Evolutionary conservation across 441 rosid genomes (phyloP).

Genomic region (Sinapis alba): DNA sequence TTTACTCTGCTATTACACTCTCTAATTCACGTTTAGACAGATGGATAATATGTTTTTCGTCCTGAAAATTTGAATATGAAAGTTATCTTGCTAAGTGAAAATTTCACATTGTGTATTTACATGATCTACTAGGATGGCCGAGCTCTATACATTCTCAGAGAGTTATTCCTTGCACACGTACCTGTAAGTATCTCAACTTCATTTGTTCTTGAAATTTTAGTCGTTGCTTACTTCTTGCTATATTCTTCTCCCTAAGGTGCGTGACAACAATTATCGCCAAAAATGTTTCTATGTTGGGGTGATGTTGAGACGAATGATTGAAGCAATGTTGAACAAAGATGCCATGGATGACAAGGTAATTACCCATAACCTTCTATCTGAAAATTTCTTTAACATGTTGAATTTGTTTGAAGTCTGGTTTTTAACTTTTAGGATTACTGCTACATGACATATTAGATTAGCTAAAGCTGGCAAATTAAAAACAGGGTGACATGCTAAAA

Average conservation of each 20-base stretch:
- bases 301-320: constrained; percentile 96
- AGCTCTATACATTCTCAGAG: constrained; percentile 68
- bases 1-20: background rate
- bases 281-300: constrained; percentile 96
- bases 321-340: constrained; percentile 94
- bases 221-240: constrained; percentile 25
- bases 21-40: background rate
- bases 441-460: constrained; percentile 14
- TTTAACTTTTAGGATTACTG: constrained; percentile 14
- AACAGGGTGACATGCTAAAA: constrained; percentile 11
- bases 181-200: constrained; percentile 57
- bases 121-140: constrained; percentile 63
- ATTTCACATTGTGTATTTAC: constrained; percentile 17
- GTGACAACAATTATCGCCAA: constrained; percentile 70
- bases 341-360: constrained; percentile 98
- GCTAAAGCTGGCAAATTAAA: background rate
- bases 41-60: constrained; percentile 5
- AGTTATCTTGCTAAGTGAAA: background rate
- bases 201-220: constrained; percentile 7
- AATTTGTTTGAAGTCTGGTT: constrained; percentile 11
- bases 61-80: constrained; percentile 19
- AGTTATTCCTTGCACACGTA: constrained; percentile 87
- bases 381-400: background rate
- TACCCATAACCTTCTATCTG: constrained; percentile 17
- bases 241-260: constrained; percentile 52